A percentile compares a stretch with the other conserved stretches of the same genome.
Evolutionary conservation across 192 early-diverging fungal genomes (phyloP).

Genomic region (Linderina pennispora): DNA sequence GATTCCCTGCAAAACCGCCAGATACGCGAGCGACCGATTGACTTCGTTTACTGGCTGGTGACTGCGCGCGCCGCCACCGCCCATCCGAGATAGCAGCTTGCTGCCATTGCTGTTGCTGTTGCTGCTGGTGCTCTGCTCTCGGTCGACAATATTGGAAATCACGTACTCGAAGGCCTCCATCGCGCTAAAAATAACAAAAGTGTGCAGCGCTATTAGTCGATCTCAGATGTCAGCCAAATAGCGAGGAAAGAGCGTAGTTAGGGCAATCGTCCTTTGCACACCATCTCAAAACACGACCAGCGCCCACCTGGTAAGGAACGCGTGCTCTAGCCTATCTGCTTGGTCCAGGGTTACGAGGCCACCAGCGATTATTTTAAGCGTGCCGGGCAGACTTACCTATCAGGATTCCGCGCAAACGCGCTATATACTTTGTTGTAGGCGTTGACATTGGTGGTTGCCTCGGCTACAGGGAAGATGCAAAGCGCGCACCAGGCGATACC

Average conservation of each 20-base stretch:
- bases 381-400: slow-evolving; percentile 28
- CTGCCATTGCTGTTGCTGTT: slow-evolving; percentile 11
- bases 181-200: slow-evolving; percentile 7
- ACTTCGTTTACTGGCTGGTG: slow-evolving; percentile 10
- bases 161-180: slow-evolving; percentile 29
- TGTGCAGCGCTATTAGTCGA: too few relatives aligned
- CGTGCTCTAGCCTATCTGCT: too few relatives aligned
- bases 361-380: not conserved
- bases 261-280: not conserved
- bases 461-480: slow-evolving; percentile 19
- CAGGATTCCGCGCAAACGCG: slow-evolving; percentile 15
- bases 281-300: not conserved
- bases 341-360: too few relatives aligned
- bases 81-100: slow-evolving; percentile 26
- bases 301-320: not conserved
- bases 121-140: slow-evolving; percentile 16
- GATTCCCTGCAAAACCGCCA: slow-evolving; percentile 34
- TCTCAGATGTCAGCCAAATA: not conserved
- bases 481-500: not conserved
- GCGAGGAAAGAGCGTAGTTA: not conserved
- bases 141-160: too few relatives aligned
- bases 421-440: slow-evolving; percentile 35
- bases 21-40: slow-evolving; percentile 17
- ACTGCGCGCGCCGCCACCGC: slow-evolving; percentile 3
- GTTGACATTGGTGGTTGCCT: slow-evolving; percentile 17